These are phyloP conservation scores for Candida neerlandica DNA, from an alignment of 1,139 yeast genomes.

Conservation along the genomic window DNA sequence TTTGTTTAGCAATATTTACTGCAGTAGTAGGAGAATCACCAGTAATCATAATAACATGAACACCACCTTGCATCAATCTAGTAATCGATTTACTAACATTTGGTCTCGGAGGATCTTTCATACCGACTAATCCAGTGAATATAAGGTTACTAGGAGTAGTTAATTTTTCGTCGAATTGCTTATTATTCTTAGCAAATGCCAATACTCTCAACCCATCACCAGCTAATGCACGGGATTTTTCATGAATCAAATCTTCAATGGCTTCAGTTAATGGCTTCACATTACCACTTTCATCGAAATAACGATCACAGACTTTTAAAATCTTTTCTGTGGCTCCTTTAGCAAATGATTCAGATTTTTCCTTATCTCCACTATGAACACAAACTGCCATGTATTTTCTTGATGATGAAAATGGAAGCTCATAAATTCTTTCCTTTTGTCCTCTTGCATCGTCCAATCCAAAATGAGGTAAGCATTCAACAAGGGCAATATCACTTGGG, in stretches of 20 bases:
- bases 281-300: slow-evolving; percentile 59
- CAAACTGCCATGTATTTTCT: slow-evolving; percentile 91
- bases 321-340: slow-evolving; percentile 90
- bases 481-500: slow-evolving; percentile 90
- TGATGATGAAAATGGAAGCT: slow-evolving; percentile 80
- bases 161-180: slow-evolving; percentile 30
- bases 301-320: slow-evolving; percentile 61
- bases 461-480: slow-evolving; percentile 72
- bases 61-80: slow-evolving; percentile 84
- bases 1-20: slow-evolving; percentile 81
- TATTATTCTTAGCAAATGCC: slow-evolving; percentile 66
- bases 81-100: slow-evolving; percentile 75
- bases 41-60: slow-evolving; percentile 94
- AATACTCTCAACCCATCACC: slow-evolving; percentile 84
- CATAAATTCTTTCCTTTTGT: slow-evolving; percentile 59
- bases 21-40: slow-evolving; percentile 98
- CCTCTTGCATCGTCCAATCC: slow-evolving; percentile 71
- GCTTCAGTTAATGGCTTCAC: slow-evolving; percentile 55
- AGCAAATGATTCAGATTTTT: slow-evolving; percentile 61
- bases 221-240: slow-evolving; percentile 68
- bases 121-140: slow-evolving; percentile 85
- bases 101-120: slow-evolving; percentile 96
- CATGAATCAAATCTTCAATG: slow-evolving; percentile 45
- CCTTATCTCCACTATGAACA: slow-evolving; percentile 57
- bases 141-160: slow-evolving; percentile 55